Evolutionary conservation across 768 basidiomycete genomes (phyloP).

Genomic region (Pulveroboletus sp.): DNA sequence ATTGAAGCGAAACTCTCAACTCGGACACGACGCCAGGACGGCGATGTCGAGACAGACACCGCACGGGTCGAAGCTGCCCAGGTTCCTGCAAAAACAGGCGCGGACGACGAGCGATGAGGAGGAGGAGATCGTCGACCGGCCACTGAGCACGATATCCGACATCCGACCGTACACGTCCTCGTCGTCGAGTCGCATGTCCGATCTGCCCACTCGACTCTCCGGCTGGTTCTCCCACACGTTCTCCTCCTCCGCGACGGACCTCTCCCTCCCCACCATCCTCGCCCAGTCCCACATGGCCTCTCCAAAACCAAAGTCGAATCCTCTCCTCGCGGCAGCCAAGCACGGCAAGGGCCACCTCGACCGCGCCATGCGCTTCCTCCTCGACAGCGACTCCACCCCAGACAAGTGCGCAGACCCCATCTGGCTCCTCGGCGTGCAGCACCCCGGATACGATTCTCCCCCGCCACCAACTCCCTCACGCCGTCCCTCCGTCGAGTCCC

Average conservation of each 20-base stretch:
- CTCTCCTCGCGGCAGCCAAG: conserved; percentile 64
- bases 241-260: conserved; percentile 65
- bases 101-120: conserved; percentile 39
- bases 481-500: conserved; percentile 41
- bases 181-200: conserved; percentile 52
- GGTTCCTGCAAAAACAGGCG: conserved; percentile 61
- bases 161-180: conserved; percentile 43
- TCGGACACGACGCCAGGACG: conserved; percentile 9
- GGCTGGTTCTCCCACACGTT: conserved; percentile 83
- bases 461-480: conserved; percentile 28
- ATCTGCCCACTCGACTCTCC: conserved; percentile 70
- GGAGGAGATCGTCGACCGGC: conserved; percentile 59
- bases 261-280: conserved; percentile 61
- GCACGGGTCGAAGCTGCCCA: conserved; percentile 53
- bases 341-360: conserved; percentile 74
- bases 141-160: conserved; percentile 42
- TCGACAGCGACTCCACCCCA: conserved; percentile 84
- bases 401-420: conserved; percentile 81
- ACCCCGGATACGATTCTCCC: conserved; percentile 64
- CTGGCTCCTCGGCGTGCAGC: conserved; percentile 84
- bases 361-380: conserved; percentile 83
- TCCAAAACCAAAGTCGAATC: conserved; percentile 44
- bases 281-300: conserved; percentile 40
- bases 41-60: conserved; percentile 47
- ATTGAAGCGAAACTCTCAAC: conserved; percentile 23